phyloP scores from a whole-genome alignment of 129 eudicot species.

The Tagetes patula region DNA sequence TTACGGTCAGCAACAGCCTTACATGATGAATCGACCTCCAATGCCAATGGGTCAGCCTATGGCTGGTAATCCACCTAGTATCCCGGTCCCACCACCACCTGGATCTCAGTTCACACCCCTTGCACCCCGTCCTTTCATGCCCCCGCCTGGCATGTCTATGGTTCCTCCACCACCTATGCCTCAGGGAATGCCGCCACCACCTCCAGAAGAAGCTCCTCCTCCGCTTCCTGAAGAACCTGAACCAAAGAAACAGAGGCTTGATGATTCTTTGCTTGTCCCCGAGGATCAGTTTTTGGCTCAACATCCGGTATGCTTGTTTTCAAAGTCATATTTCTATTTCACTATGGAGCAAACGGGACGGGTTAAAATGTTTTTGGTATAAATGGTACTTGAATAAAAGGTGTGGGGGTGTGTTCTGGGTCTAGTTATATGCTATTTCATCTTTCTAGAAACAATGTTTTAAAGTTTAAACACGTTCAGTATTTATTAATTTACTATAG shows the following conservation, averaged over 20 bases:
- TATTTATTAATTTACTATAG: too few species aligned
- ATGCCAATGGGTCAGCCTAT: slow-evolving; percentile 50
- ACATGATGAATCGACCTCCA: slow-evolving; percentile 79
- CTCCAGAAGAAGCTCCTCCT: slow-evolving; percentile 90
- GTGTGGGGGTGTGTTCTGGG: neutral
- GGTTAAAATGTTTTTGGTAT: neutral
- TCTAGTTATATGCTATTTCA: neutral
- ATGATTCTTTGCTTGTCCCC: slow-evolving; percentile 76
- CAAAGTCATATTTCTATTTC: neutral
- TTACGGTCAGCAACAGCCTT: slow-evolving; percentile 69
- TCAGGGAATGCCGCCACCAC: slow-evolving; percentile 74
- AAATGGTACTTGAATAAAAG: neutral
- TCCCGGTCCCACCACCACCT: slow-evolving; percentile 80
- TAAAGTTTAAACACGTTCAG: neutral
- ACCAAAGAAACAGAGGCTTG: slow-evolving; percentile 79
- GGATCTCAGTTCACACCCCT: slow-evolving; percentile 80
- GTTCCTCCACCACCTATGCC: slow-evolving; percentile 81
- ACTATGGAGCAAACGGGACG: neutral
- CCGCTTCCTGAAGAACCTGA: slow-evolving; percentile 96
- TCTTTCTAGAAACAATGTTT: neutral
- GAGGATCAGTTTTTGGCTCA: slow-evolving; percentile 92
- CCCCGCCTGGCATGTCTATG: slow-evolving; percentile 68
- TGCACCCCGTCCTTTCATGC: slow-evolving; percentile 60
- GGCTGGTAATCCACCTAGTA: slow-evolving; percentile 41
- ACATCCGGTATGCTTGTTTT: slow-evolving; percentile 56